These are phyloP conservation scores for Prunus yedoensis DNA, from an alignment of 331 rosid species.

Conservation along the genomic window DNA sequence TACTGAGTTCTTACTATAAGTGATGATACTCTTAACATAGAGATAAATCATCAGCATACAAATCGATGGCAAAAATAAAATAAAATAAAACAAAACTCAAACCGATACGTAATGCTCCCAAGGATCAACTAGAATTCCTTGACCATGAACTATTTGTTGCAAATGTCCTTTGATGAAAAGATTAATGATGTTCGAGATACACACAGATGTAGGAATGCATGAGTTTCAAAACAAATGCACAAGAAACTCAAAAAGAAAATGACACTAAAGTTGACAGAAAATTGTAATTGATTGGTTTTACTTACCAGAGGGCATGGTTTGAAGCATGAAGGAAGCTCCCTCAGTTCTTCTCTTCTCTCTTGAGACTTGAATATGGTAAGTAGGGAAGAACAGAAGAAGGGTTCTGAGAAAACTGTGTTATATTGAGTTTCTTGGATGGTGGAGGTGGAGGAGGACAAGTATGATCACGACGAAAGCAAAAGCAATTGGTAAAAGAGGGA, in stretches of 20 bases:
- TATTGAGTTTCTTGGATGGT: conserved; percentile 2
- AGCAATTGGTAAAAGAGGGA: conserved; percentile 60
- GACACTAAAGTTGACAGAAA: background rate
- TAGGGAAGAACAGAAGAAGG: conserved; percentile 11
- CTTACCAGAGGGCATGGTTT: conserved; percentile 37
- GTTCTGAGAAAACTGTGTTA: conserved; percentile 24
- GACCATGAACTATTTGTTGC: too few relatives aligned
- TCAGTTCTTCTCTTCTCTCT: background rate
- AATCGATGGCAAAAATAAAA: too few relatives aligned
- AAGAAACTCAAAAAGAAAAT: conserved; percentile 3
- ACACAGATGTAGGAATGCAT: background rate
- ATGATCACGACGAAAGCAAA: conserved; percentile 60
- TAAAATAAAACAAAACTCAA: too few relatives aligned
- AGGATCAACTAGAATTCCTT: too few relatives aligned
- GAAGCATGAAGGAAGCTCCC: conserved; percentile 8
- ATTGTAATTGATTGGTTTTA: background rate
- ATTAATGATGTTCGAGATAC: background rate
- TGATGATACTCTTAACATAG: too few relatives aligned
- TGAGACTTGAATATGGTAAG: conserved; percentile 4
- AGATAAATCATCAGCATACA: too few relatives aligned
- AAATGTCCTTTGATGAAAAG: too few relatives aligned
- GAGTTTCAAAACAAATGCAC: background rate
- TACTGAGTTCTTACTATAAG: too few relatives aligned
- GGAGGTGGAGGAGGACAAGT: conserved; percentile 42
- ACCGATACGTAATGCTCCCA: too few relatives aligned